phyloP scores from a whole-genome alignment of 2,329 filamentous ascomycete genomes.

The Emericellopsis atlantica region DNA sequence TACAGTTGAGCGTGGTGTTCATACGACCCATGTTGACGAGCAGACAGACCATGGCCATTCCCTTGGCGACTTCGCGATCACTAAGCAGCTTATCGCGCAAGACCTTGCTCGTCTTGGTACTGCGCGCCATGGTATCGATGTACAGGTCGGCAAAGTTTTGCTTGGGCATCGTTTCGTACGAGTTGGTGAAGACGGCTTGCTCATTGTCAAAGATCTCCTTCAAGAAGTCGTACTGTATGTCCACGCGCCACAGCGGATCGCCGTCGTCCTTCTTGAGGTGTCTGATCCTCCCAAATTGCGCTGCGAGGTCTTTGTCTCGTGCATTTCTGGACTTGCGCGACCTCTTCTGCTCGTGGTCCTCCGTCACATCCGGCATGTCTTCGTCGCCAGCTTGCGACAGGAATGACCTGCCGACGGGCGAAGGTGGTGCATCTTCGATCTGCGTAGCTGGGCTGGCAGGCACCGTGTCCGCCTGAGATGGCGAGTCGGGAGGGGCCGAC shows the following conservation, averaged over 20 bases:
- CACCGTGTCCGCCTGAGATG: neutral
- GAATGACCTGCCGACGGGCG: slow-evolving; percentile 19
- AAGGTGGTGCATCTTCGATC: slow-evolving; percentile 1
- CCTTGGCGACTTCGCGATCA: slow-evolving; percentile 83
- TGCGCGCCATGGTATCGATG: slow-evolving; percentile 96
- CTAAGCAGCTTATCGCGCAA: slow-evolving; percentile 91
- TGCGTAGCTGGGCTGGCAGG: neutral
- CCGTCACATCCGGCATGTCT: slow-evolving; percentile 16
- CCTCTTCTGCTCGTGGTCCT: neutral
- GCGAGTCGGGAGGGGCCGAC: slow-evolving; percentile 4
- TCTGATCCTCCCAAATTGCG: slow-evolving; percentile 55
- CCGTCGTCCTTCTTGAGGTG: slow-evolving; percentile 85
- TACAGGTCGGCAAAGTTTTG: slow-evolving; percentile 91
- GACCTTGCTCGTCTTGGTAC: slow-evolving; percentile 98
- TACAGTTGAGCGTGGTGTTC: slow-evolving; percentile 98
- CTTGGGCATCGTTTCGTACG: slow-evolving; percentile 59
- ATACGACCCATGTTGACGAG: slow-evolving; percentile 95
- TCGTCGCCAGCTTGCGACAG: slow-evolving; percentile 31
- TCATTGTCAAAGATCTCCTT: slow-evolving; percentile 69
- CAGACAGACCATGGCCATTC: slow-evolving; percentile 98
- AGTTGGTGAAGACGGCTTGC: slow-evolving; percentile 72
- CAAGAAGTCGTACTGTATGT: slow-evolving; percentile 83
- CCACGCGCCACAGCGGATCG: slow-evolving; percentile 73
- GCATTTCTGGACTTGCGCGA: slow-evolving; percentile 3
- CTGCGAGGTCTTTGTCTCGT: slow-evolving; percentile 17